Evolutionary conservation across 441 rosid species (phyloP).

Genomic region (Hura crepitans): DNA sequence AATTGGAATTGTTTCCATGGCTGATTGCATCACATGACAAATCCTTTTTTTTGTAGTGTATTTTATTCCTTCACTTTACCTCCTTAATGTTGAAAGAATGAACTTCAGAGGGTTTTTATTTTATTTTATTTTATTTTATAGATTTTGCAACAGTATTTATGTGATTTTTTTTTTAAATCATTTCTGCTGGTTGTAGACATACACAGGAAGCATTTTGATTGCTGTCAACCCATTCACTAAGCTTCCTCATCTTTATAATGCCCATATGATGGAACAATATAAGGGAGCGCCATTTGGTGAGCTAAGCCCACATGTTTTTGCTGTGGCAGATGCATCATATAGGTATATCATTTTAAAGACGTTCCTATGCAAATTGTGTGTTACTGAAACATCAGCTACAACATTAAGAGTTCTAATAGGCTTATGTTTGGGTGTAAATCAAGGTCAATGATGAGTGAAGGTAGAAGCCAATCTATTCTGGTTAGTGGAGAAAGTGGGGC

Average conservation of each 20-base stretch:
- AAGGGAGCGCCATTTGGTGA: constrained; percentile 95
- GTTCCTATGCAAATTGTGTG: neutral
- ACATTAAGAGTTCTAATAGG: constrained; percentile 9
- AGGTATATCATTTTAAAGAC: constrained; percentile 42
- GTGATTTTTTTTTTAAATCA: neutral
- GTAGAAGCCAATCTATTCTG: constrained; percentile 86
- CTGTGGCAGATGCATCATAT: constrained; percentile 93
- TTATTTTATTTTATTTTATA: too few relatives aligned
- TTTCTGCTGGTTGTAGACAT: constrained; percentile 52
- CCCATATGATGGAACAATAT: constrained; percentile 97
- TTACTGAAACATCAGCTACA: neutral
- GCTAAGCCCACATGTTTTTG: constrained; percentile 98
- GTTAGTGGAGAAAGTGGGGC: constrained; percentile 99
- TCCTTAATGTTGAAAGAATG: neutral
- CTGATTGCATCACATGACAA: neutral
- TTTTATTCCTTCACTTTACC: neutral
- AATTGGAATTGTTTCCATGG: constrained; percentile 1
- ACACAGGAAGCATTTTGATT: constrained; percentile 94
- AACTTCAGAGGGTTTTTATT: too few relatives aligned
- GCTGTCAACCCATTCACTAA: constrained; percentile 95
- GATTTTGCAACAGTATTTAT: constrained; percentile 5
- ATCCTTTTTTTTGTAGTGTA: neutral
- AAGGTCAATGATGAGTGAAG: constrained; percentile 87
- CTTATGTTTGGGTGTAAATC: constrained; percentile 29
- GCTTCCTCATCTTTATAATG: constrained; percentile 96